These are phyloP conservation scores for Rhypophila decipiens DNA, from an alignment of 495 filamentous ascomycete species.

Conservation along the genomic window DNA sequence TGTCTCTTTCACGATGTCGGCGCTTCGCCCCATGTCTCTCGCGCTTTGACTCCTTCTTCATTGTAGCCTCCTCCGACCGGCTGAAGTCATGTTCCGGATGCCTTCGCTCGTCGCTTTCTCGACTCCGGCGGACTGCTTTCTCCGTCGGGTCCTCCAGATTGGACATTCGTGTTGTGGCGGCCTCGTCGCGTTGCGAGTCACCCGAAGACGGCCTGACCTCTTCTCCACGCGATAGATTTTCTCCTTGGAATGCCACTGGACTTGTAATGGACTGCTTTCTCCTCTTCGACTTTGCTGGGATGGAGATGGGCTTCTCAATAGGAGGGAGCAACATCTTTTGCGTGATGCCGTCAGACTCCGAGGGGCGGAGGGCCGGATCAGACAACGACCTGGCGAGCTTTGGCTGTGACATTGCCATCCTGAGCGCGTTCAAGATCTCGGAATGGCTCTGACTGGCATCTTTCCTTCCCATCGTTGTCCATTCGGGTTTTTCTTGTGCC, in stretches of 20 bases:
- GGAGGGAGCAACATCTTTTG: not conserved
- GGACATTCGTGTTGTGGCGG: not conserved
- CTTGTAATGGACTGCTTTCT: constrained; percentile 1
- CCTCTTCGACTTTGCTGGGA: constrained; percentile 22
- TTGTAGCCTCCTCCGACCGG: not conserved
- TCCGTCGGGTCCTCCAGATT: not conserved
- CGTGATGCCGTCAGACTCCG: not conserved
- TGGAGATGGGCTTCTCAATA: not conserved
- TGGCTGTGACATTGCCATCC: not conserved
- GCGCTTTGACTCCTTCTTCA: not conserved
- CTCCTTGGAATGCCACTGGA: not conserved
- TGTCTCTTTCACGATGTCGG: not conserved
- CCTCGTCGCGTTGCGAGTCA: too few species aligned
- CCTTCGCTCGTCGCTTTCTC: too few species aligned
- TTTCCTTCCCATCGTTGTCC: not conserved
- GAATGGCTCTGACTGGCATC: not conserved
- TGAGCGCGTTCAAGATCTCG: not conserved
- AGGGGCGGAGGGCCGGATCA: not conserved
- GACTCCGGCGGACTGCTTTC: not conserved
- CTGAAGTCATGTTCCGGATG: too few species aligned
- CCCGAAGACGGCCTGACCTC: not conserved
- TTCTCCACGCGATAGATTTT: not conserved
- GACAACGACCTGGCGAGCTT: constrained; percentile 6
- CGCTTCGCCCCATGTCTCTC: not conserved
- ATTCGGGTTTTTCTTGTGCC: constrained; percentile 6